These are phyloP conservation scores for Trichosporon sp. DNA, from an alignment of 1,284 basidiomycete genomes.

Conservation along the genomic window DNA sequence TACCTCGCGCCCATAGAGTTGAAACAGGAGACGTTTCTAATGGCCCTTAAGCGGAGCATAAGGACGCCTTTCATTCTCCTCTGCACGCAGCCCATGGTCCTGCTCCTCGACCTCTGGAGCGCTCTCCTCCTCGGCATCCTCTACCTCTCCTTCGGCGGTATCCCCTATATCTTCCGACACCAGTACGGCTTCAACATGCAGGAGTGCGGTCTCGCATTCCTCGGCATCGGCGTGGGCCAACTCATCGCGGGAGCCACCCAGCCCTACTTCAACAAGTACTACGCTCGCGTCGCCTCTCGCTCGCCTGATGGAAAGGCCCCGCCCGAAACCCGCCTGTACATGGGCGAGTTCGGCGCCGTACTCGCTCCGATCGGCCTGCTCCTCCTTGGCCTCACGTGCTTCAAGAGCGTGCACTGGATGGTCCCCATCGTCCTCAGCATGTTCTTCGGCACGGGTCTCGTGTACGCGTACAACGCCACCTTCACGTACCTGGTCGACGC, in stretches of 20 bases:
- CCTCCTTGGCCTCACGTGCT: conserved; percentile 73
- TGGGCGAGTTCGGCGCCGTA: conserved; percentile 70
- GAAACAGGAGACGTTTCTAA: conserved; percentile 58
- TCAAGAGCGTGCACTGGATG: conserved; percentile 69
- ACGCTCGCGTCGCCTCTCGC: conserved; percentile 46
- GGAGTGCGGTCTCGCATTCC: conserved; percentile 67
- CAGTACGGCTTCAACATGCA: conserved; percentile 67
- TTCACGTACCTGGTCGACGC: conserved; percentile 65
- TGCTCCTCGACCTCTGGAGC: conserved; percentile 67
- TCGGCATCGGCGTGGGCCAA: conserved; percentile 74
- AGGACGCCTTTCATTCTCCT: conserved; percentile 75
- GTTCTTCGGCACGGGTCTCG: conserved; percentile 56
- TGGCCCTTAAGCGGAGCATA: conserved; percentile 63
- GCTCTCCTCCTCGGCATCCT: conserved; percentile 72
- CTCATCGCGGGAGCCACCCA: conserved; percentile 62
- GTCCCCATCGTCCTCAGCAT: conserved; percentile 39
- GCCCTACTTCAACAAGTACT: conserved; percentile 66
- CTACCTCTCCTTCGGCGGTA: conserved; percentile 68
- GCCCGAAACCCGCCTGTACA: conserved; percentile 69
- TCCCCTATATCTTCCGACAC: conserved; percentile 68
- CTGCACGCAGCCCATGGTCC: conserved; percentile 71
- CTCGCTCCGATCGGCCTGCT: conserved; percentile 70
- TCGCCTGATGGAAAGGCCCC: conserved; percentile 62
- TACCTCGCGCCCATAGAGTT: conserved; percentile 66
- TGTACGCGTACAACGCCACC: conserved; percentile 67